These are phyloP conservation scores for Spergularia azorica DNA, from an alignment of 179 eudicot genomes.

Conservation along the genomic window DNA sequence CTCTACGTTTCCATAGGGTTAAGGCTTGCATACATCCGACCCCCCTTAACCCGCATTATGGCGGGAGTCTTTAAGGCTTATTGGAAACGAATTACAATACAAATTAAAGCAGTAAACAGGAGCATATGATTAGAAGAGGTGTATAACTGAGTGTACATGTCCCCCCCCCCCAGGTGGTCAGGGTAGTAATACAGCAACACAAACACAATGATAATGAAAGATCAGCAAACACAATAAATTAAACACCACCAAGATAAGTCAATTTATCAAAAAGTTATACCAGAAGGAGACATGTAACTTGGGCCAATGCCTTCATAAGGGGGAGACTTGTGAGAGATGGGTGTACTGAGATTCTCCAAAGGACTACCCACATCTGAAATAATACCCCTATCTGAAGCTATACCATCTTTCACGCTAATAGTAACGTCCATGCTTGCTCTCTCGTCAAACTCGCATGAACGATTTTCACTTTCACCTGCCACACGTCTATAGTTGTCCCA, in stretches of 20 bases:
- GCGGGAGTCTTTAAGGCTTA: too few relatives aligned
- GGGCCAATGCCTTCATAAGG: constrained; percentile 35
- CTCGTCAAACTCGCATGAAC: constrained; percentile 28
- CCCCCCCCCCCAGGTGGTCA: neutral
- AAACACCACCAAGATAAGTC: neutral
- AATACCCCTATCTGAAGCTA: constrained; percentile 31
- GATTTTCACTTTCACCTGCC: constrained; percentile 43
- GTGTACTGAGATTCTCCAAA: constrained; percentile 36
- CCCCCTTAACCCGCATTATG: too few relatives aligned
- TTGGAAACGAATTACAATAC: too few relatives aligned
- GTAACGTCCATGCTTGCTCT: constrained; percentile 34
- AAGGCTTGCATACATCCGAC: too few relatives aligned
- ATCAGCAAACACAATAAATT: constrained; percentile 1
- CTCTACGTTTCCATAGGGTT: too few relatives aligned
- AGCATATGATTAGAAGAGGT: too few relatives aligned
- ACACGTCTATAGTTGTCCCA: constrained; percentile 52
- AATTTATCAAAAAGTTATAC: constrained; percentile 27
- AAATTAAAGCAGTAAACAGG: too few relatives aligned
- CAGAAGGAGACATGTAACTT: constrained; percentile 38
- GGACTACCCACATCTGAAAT: constrained; percentile 43
- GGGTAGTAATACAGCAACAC: too few relatives aligned
- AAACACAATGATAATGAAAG: neutral
- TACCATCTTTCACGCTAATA: constrained; percentile 38
- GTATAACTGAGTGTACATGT: too few relatives aligned
- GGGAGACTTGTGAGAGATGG: constrained; percentile 44